Evolutionary conservation across 306 rosid species (phyloP).

Genomic region (Myrica gale): DNA sequence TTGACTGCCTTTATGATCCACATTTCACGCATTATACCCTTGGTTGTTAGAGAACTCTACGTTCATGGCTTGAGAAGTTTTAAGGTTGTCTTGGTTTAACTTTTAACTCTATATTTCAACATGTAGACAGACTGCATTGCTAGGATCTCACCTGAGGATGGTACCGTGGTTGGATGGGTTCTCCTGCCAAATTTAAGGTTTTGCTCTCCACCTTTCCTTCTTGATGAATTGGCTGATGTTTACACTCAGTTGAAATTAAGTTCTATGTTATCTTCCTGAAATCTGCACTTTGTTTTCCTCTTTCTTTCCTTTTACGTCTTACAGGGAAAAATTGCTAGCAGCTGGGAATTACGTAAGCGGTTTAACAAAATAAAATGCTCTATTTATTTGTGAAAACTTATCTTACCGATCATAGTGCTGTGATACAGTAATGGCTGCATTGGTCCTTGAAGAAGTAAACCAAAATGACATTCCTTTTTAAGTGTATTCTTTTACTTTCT

Average conservation of each 20-base stretch:
- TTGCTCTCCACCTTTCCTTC: constrained; percentile 8
- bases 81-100: constrained; percentile 11
- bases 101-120: constrained; percentile 27
- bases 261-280: constrained; percentile 7
- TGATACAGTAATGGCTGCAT: background rate
- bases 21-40: background rate
- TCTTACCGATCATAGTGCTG: background rate
- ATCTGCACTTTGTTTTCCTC: constrained; percentile 18
- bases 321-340: constrained; percentile 49
- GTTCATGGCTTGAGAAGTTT: background rate
- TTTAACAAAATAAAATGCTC: constrained; percentile 12
- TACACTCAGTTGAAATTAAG: constrained; percentile 5
- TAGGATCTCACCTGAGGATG: constrained; percentile 66
- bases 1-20: background rate
- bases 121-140: constrained; percentile 84
- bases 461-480: background rate
- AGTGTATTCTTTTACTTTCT: background rate
- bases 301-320: constrained; percentile 4
- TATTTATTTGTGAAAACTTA: background rate
- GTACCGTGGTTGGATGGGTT: constrained; percentile 80
- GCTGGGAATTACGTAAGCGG: constrained; percentile 61
- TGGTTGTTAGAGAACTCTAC: background rate
- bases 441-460: background rate
- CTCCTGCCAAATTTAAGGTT: constrained; percentile 77
- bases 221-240: constrained; percentile 8